Percentiles rank a stretch among this genome's conserved stretches.
Conservation (phyloP, 257 asterid genomes). For the Ajuga chamaepitys region DNA sequence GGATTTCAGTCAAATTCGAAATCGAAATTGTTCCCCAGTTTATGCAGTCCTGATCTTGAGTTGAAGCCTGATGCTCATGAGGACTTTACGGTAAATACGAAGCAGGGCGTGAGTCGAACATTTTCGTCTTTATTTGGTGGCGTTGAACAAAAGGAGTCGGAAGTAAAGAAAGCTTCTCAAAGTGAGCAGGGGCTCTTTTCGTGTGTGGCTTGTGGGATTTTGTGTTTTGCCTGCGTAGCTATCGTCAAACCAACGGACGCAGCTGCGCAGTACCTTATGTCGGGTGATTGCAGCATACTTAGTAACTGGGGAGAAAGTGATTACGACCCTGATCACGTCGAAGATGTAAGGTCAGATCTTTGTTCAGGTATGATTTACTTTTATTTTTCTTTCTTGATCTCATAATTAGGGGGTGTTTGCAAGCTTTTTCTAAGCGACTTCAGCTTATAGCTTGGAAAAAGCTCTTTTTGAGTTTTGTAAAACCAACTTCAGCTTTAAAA, state of each 20-base stretch:
- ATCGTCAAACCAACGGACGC: constrained; percentile 74
- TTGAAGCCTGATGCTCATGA: constrained; percentile 30
- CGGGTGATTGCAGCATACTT: constrained; percentile 65
- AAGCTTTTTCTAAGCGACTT: too few species aligned
- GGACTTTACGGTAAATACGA: constrained; percentile 22
- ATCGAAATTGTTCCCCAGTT: constrained; percentile 44
- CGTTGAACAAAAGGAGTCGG: constrained; percentile 26
- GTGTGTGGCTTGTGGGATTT: constrained; percentile 94
- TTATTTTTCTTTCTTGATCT: constrained; percentile 4
- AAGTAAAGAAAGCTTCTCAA: constrained; percentile 36
- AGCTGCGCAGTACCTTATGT: constrained; percentile 53
- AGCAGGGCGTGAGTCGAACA: constrained; percentile 29
- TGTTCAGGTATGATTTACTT: constrained; percentile 37
- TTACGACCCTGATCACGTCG: constrained; percentile 18
- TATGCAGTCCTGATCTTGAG: constrained; percentile 49
- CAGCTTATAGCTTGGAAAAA: too few species aligned
- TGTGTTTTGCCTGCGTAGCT: constrained; percentile 90
- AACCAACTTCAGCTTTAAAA: too few species aligned
- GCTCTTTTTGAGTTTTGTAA: too few species aligned
- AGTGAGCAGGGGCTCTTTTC: constrained; percentile 81
- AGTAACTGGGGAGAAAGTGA: constrained; percentile 40
- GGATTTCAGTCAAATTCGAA: constrained; percentile 38
- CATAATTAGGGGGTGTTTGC: not conserved
- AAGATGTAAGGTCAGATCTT: constrained; percentile 29
- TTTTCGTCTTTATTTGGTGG: constrained; percentile 30